A percentile compares a stretch with the other conserved stretches of the same genome.
phyloP scores from a whole-genome alignment of 768 basidiomycete species.

The Agrocybe praecox region DNA sequence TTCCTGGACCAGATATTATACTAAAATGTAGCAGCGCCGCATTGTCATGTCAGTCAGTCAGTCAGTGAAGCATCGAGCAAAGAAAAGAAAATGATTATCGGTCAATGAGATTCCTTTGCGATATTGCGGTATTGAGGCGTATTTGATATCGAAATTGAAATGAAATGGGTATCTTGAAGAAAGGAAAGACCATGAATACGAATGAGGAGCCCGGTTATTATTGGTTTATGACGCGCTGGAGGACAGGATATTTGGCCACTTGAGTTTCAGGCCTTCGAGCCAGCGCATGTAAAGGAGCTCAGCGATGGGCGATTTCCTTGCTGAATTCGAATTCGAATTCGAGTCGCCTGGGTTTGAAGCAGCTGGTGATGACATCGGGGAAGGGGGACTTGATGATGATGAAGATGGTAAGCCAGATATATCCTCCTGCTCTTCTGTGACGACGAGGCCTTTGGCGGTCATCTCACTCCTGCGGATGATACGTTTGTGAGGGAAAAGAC shows the following conservation, averaged over 20 bases:
- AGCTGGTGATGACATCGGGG: constrained; percentile 21
- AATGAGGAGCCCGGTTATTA: too few species aligned
- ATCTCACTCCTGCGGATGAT: constrained; percentile 82
- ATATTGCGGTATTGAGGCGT: not conserved
- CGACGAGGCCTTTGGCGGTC: constrained; percentile 82
- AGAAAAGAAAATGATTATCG: not conserved
- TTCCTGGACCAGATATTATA: not conserved
- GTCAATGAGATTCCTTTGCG: not conserved
- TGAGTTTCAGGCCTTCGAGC: constrained; percentile 89
- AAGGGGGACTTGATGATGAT: constrained; percentile 36
- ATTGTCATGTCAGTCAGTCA: too few species aligned
- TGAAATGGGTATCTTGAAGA: too few species aligned
- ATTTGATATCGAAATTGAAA: not conserved
- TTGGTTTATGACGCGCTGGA: constrained; percentile 8
- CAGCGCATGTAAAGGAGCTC: constrained; percentile 97
- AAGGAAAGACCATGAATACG: too few species aligned
- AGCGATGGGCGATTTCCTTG: constrained; percentile 85
- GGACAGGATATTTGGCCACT: constrained; percentile 79
- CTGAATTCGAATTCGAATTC: constrained; percentile 41
- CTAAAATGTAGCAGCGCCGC: not conserved
- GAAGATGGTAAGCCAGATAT: constrained; percentile 50
- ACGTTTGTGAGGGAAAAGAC: constrained; percentile 80
- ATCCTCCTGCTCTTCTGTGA: constrained; percentile 82
- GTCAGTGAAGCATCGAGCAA: not conserved
- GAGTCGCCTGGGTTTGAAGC: constrained; percentile 9